Evolutionary conservation across 2,329 filamentous ascomycete genomes (phyloP), one percentile per base, ranked within the genome.

Genomic region (Cryphonectria parasitica): DNA sequence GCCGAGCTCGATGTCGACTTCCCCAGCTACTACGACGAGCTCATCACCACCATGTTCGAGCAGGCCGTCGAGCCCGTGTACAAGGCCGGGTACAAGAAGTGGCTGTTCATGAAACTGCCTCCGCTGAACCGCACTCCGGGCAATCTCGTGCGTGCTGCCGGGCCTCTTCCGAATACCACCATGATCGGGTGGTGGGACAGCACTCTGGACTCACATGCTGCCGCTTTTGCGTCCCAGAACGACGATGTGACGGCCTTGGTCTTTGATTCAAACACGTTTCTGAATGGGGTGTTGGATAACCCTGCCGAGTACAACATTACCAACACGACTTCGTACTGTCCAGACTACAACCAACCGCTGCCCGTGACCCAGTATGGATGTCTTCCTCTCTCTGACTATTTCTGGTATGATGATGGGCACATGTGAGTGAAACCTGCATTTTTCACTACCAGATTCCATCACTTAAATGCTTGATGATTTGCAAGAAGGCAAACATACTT

Each of bases 61-160:
- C 69, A 77, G 67, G 79, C 80, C 22, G 78, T 85, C 11, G 76
- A 80, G 34, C 78, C 77, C 0, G 75, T 87, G 6, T 82, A 82
- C 67, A 66, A 75, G 0, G 77, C 82, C 0, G 84, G 85, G 0
- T 86, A 84, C 73, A 75, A 76, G 3, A 85, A 82, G 70, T 75
- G 77, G 88, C 76, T 88, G 8, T 83, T 88, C 72, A 77, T 88
- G 76, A 85, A 86, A 60, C 77, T 87, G 1, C 85, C 86, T 0
- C 85, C 86, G 0, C 75, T 87, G 1, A 82, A 87, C 72, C 81
- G 83, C 15, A 83, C 81, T 6, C 79, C 79, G 1, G 77, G 77
- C 22, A 83, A 83, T 63, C 75, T 80, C 36, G 74, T 58, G 4
- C 74, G 71, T 17, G 69, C 75, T 25, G 49, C 56, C 25, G 77